These are phyloP conservation scores for Penicillium odoratum DNA, from an alignment of 495 filamentous ascomycete species.

Conservation along the genomic window DNA sequence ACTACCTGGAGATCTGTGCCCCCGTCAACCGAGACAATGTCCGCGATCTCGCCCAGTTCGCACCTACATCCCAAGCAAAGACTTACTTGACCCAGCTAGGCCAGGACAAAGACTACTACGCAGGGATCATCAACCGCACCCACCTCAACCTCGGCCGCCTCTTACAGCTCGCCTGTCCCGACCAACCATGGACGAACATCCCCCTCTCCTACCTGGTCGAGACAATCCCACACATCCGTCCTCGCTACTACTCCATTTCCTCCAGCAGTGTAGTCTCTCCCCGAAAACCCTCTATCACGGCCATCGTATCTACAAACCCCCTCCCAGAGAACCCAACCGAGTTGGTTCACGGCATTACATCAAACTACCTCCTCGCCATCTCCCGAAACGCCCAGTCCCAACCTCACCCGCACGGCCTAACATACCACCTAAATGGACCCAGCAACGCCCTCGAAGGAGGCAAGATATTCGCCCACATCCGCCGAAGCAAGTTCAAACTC, in stretches of 20 bases:
- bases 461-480: slow-evolving; percentile 43
- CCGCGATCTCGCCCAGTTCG: slow-evolving; percentile 44
- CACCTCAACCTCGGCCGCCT: slow-evolving; percentile 46
- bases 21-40: slow-evolving; percentile 47
- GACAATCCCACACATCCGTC: slow-evolving; percentile 40
- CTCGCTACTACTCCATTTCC: slow-evolving; percentile 57
- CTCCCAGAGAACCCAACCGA: slow-evolving; percentile 27
- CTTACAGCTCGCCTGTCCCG: slow-evolving; percentile 28
- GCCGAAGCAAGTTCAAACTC: slow-evolving; percentile 49
- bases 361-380: slow-evolving; percentile 48
- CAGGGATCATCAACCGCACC: slow-evolving; percentile 28
- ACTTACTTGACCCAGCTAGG: slow-evolving; percentile 32
- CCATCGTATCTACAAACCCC: slow-evolving; percentile 35
- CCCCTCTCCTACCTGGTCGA: slow-evolving; percentile 50
- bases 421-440: slow-evolving; percentile 38
- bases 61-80: slow-evolving; percentile 40
- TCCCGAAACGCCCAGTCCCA: slow-evolving; percentile 23
- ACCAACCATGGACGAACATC: slow-evolving; percentile 35
- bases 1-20: slow-evolving; percentile 53
- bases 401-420: slow-evolving; percentile 29
- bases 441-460: slow-evolving; percentile 24
- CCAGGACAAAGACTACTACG: slow-evolving; percentile 36
- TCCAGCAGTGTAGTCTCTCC: slow-evolving; percentile 48
- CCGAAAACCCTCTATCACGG: slow-evolving; percentile 44
- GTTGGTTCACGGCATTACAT: slow-evolving; percentile 44